phyloP scores from a whole-genome alignment of 352 stramenopile species.

The Thraustochytrium striatum region DNA sequence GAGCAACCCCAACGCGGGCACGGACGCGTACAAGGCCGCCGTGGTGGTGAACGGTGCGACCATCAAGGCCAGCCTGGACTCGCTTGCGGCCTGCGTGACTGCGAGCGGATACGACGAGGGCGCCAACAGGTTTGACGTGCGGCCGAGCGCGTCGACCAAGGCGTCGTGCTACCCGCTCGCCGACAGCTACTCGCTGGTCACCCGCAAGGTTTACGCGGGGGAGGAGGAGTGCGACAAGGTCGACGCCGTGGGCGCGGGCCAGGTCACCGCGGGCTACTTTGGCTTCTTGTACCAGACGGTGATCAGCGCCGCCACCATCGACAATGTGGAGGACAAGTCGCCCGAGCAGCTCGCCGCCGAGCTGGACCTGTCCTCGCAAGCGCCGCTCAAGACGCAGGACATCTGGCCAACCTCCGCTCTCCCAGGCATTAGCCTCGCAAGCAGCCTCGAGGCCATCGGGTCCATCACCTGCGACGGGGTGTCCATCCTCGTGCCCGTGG shows the following conservation, averaged over 20 bases:
- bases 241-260: not conserved
- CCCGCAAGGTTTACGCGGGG: not conserved
- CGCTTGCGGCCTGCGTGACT: not conserved
- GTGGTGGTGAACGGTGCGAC: not conserved
- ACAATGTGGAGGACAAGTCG: constrained; percentile 14
- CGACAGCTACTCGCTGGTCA: not conserved
- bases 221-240: not conserved
- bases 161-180: not conserved
- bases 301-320: not conserved
- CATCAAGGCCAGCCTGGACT: not conserved
- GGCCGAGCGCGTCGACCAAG: not conserved
- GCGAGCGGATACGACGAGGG: not conserved
- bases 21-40: constrained; percentile 11
- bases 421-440: not conserved
- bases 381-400: not conserved
- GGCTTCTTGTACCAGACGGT: constrained; percentile 7
- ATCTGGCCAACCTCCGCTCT: not conserved
- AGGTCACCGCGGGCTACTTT: not conserved
- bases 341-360: too few species aligned
- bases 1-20: not conserved
- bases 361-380: too few species aligned
- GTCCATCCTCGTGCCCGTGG: not conserved
- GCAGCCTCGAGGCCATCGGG: not conserved
- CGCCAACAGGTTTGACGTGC: not conserved
- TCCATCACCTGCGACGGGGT: constrained; percentile 1